Evolutionary conservation across 78 protist genomes (phyloP).

Genomic region (Goniomonas avonlea): DNA sequence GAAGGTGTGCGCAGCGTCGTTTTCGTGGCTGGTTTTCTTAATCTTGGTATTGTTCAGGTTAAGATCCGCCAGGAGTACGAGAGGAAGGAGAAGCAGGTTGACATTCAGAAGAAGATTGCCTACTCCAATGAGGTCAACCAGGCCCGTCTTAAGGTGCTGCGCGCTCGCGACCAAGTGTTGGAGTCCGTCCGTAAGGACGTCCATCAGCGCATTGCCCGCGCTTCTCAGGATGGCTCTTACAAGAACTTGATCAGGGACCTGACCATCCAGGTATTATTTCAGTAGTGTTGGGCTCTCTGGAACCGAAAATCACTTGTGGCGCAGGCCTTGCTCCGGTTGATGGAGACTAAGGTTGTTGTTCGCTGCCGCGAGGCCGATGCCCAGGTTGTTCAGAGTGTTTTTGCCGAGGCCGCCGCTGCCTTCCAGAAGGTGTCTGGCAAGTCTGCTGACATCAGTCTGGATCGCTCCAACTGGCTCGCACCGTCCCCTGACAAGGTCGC

Average conservation of each 20-base stretch:
- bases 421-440: no score
- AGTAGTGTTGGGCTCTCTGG: no score
- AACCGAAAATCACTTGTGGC: no score
- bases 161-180: not conserved
- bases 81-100: slow-evolving; percentile 8
- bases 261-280: no score
- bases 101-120: not conserved
- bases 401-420: no score
- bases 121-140: slow-evolving; percentile 17
- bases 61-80: not conserved
- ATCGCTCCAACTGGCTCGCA: no score
- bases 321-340: not conserved
- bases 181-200: no score
- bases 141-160: slow-evolving; percentile 10
- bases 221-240: no score
- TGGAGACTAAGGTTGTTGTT: not conserved
- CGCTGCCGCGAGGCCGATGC: not conserved
- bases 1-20: not conserved
- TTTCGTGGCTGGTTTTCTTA: not conserved
- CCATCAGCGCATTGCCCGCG: no score
- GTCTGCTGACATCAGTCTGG: no score
- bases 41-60: not conserved
- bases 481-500: no score
- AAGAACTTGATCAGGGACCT: no score
- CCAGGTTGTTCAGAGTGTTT: not conserved